Evolutionary conservation across 371 early-diverging fungal species (phyloP).

Genomic region (Vairimorpha necatrix): DNA sequence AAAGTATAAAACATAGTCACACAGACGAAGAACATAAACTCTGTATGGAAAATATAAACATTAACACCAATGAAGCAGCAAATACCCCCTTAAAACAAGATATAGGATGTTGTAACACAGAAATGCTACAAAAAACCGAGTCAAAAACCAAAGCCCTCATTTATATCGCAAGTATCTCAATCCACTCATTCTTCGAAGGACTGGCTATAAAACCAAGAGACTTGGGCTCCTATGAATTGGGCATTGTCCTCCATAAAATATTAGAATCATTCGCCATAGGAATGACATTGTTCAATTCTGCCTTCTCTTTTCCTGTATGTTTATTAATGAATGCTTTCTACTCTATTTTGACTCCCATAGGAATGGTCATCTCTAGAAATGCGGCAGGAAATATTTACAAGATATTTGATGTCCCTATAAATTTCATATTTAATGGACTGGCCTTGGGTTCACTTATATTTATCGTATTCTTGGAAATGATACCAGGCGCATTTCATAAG

Average conservation of each 20-base stretch:
- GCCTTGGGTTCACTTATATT: conserved; percentile 62
- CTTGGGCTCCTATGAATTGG: conserved; percentile 49
- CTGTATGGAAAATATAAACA: not conserved
- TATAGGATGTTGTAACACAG: conserved; percentile 46
- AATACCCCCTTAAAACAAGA: not conserved
- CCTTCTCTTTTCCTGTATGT: conserved; percentile 19
- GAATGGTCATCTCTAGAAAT: conserved; percentile 45
- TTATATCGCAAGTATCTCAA: conserved; percentile 60
- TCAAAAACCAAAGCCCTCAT: conserved; percentile 59
- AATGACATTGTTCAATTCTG: conserved; percentile 54
- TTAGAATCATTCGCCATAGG: conserved; percentile 65
- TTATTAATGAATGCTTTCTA: conserved; percentile 56
- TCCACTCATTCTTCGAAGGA: conserved; percentile 66
- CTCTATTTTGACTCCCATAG: conserved; percentile 63
- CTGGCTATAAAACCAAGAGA: conserved; percentile 41
- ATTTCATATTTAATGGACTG: conserved; percentile 48
- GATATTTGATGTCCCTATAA: conserved; percentile 13
- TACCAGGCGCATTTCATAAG: conserved; percentile 56
- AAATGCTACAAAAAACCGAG: conserved; percentile 51
- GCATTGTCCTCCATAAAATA: conserved; percentile 63
- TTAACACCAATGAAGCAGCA: not conserved
- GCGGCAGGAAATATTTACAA: not conserved
- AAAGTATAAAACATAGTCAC: not conserved
- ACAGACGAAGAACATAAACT: not conserved
- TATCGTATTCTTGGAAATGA: conserved; percentile 65